Base-by-base conservation (phyloP, 75 land plant genomes). In the Isoetes taiwanensis region DNA sequence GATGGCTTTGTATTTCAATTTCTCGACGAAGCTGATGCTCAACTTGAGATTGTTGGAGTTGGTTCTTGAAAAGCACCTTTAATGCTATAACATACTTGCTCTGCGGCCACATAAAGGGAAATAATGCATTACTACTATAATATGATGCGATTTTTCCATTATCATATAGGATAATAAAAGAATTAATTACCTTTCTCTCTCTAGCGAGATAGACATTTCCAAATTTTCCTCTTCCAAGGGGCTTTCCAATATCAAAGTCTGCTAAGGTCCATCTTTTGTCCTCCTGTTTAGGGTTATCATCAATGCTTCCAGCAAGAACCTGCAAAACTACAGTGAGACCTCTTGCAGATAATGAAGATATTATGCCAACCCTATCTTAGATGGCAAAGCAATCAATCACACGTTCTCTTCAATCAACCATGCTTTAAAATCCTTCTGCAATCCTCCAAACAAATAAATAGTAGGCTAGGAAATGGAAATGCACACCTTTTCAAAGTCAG, bases 121-220 rank as follows among this genome's bases (percentile, higher is more conserved):
- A 30, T 19, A 8, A 46, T 19, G 23, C 6, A n/a, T n/a, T 46
- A 46, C n/a, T 12, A 21, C 14, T 34, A 19, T 19, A 58, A 3
- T 10, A 9, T n/a, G 1, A 61, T n/a, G n/a, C 12, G 4, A 19
- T 19, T n/a, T 23, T 19, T 46, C 38, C 9, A 37, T 9, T 14
- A 37, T 9, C 38, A 14, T 14, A 34, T 41, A 21, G n/a, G 14
- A 19, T 26, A 29, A 43, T 1, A 19, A 30, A 62, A 4, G 8
- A 2, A 56, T 26, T 26, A 28, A 59, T 34, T 3, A 86, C 91
- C 78, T 54, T 74, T 59, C 81, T 88, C 59, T 88, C 95, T 43
- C 95, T 76, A 5, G 95, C 95, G 41, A 88, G 66, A 59, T 88
- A 88, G 6, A 88, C 95, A 41, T 81, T 86, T 8, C 90, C 95